These are phyloP conservation scores for Aureobasidium melanogenum DNA, from an alignment of 2,329 filamentous ascomycete species.

Conservation along the genomic window DNA sequence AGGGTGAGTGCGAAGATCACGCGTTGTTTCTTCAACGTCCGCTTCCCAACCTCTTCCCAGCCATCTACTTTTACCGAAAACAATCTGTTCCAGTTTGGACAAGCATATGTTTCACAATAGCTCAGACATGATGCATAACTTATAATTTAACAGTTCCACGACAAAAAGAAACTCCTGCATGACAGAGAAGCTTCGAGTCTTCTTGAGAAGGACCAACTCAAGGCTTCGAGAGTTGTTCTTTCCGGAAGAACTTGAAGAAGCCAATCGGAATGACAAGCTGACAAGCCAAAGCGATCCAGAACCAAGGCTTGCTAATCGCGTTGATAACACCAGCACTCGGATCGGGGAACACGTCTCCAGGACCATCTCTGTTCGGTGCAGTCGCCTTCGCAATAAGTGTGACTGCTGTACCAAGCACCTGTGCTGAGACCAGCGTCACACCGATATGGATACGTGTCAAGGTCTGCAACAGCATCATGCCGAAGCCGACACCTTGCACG, in stretches of 20 bases:
- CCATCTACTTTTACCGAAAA: not conserved
- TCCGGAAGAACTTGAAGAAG: conserved; percentile 48
- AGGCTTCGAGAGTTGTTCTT: conserved; percentile 50
- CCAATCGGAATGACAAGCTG: conserved; percentile 52
- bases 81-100: no score
- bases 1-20: not conserved
- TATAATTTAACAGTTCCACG: not conserved
- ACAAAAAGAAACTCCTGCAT: not conserved
- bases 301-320: conserved; percentile 44
- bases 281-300: conserved; percentile 51
- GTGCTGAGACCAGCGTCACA: conserved; percentile 51
- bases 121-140: not conserved
- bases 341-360: conserved; percentile 54
- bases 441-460: conserved; percentile 56
- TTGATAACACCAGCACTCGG: conserved; percentile 41
- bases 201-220: conserved; percentile 11
- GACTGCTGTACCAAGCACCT: conserved; percentile 52
- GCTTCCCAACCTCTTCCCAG: not conserved
- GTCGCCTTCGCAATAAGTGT: conserved; percentile 54
- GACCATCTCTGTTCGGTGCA: conserved; percentile 52
- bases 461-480: conserved; percentile 55
- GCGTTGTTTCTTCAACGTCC: not conserved
- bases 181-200: not conserved
- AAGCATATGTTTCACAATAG: no score
- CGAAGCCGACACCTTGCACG: conserved; percentile 57